phyloP scores from a whole-genome alignment of 2,329 filamentous ascomycete species.

The Amesomyces nigricolor region DNA sequence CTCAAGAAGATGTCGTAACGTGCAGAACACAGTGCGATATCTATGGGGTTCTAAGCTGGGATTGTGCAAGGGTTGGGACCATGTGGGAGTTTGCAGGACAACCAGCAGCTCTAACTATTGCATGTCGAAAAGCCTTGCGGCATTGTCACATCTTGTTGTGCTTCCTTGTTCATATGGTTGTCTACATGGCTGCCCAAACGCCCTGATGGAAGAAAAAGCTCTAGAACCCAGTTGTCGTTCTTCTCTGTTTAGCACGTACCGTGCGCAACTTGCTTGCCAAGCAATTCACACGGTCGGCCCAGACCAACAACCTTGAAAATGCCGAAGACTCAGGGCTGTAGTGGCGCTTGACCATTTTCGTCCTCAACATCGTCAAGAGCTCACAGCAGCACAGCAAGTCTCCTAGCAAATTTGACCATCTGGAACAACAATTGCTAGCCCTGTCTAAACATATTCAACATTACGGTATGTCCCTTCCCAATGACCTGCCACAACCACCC shows the following conservation, averaged over 20 bases:
- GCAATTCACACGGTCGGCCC: neutral
- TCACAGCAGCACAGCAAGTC: too few species aligned
- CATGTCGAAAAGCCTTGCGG: too few species aligned
- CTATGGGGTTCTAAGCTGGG: too few species aligned
- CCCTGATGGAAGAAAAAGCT: too few species aligned
- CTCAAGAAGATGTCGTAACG: neutral
- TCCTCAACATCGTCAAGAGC: neutral
- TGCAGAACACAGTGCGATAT: conserved; percentile 7
- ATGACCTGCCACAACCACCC: neutral
- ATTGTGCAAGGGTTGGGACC: too few species aligned
- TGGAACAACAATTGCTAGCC: neutral
- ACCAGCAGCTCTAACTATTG: too few species aligned
- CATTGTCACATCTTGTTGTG: too few species aligned
- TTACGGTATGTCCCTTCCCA: too few species aligned
- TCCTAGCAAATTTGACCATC: neutral
- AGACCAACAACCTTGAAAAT: neutral
- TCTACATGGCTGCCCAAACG: too few species aligned
- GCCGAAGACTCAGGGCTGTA: neutral
- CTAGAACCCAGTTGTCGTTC: neutral
- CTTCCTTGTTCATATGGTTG: too few species aligned
- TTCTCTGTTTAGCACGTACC: neutral
- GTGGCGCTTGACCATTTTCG: too few species aligned
- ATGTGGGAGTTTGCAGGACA: too few species aligned
- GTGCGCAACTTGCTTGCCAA: neutral
- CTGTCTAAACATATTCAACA: neutral